Conservation (phyloP, 345 rosid genomes). For the Linum trigynum region DNA sequence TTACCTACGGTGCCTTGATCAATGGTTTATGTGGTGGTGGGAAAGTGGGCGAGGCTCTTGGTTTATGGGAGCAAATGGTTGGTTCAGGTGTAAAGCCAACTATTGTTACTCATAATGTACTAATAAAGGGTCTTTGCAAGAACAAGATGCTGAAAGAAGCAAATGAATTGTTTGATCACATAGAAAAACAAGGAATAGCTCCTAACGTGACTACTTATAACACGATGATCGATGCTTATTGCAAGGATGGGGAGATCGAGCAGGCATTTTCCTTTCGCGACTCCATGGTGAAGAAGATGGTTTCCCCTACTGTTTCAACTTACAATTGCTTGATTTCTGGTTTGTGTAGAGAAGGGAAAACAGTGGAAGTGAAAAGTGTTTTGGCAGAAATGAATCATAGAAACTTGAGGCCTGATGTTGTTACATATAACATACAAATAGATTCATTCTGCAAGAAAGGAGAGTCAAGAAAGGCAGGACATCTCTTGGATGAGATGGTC, state of each 20-base stretch:
- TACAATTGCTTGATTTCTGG: constrained; percentile 71
- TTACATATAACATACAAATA: constrained; percentile 62
- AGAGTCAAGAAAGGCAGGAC: constrained; percentile 48
- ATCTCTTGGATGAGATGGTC: constrained; percentile 44
- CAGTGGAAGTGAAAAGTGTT: constrained; percentile 31
- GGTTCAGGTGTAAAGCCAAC: constrained; percentile 40
- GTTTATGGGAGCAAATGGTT: constrained; percentile 47
- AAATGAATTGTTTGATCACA: constrained; percentile 30
- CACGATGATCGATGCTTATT: constrained; percentile 59
- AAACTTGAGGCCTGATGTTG: constrained; percentile 38
- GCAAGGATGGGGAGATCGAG: constrained; percentile 44
- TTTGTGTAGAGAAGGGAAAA: constrained; percentile 42
- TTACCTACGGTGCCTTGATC: constrained; percentile 56
- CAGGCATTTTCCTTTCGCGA: constrained; percentile 43
- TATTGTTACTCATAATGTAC: constrained; percentile 51
- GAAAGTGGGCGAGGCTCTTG: constrained; percentile 43
- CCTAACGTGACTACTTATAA: constrained; percentile 46
- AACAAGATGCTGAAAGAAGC: constrained; percentile 53
- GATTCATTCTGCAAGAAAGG: constrained; percentile 50
- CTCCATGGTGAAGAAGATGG: constrained; percentile 41
- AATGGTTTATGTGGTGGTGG: constrained; percentile 43
- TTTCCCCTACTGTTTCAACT: constrained; percentile 42
- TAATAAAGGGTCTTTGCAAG: constrained; percentile 66
- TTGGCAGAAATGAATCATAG: constrained; percentile 33
- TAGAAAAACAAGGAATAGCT: constrained; percentile 34